Base-by-base conservation (phyloP, 139 green algal species). In the Chlamydomonas incerta region DNA sequence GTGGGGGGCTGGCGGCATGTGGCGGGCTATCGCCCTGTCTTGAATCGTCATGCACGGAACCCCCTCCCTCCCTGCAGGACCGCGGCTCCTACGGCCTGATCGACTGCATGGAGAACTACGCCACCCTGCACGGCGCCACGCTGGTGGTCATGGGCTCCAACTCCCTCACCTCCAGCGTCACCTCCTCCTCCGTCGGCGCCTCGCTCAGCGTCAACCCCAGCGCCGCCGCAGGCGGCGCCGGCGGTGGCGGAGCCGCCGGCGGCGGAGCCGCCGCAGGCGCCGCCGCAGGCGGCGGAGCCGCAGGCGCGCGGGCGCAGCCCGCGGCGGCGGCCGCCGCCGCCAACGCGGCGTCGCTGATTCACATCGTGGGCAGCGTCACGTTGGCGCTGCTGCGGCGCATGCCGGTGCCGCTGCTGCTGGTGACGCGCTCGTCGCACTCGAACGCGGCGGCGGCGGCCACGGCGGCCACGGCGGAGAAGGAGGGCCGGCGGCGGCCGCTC, bases 301-400 rank as follows among this genome's bases (percentile, higher is more conserved):
- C 67, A 1, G 31, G 31, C 21, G 31, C 33, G 26, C 8, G 67
- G 15, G 67, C 41, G 41, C 41, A 50, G 41, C 41, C 41, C 41
- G 67, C 67, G 31, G 23, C 67, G 50, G 29, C 63, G 11, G 37
- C 63, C 28, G 31, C 35, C 68, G 35, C 35, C 68, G 21, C 4
- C 35, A n/a, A 9, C 68, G 35, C 68, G 33, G 68, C 68, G 15
- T 20, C 18, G 17, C 41, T 76, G 37, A 47, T 84, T 31, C 65
- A 67, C 41, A 55, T 74, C 6, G 63, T 84, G 23, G 77, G 77
- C 46, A 57, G n/a, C 62, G 26, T 84, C 0, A 84, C 77, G 24
- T n/a, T 84, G 21, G 77, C 65, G 18, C 77, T 84, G 15, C 63
- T 84, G 77, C 63, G 77, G 9, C 77, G 77, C 23, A 57, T 74